Conservation (phyloP, 164 flowering plant species). For the Cinnamomum chago region DNA sequence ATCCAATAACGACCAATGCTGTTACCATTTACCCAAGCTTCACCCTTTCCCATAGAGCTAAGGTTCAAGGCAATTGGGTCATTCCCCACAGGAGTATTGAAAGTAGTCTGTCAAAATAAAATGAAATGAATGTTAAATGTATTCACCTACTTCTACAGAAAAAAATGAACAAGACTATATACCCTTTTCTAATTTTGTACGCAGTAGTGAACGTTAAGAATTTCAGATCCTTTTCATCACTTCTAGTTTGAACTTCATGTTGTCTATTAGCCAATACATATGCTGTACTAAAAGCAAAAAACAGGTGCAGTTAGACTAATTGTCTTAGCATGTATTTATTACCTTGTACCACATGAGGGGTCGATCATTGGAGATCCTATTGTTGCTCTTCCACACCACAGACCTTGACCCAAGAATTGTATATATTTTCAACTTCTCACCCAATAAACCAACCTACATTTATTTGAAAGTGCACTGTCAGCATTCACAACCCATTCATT, state of each 20-base stretch:
- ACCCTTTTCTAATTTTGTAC: not conserved
- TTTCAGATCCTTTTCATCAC: not conserved
- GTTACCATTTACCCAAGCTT: conserved; percentile 71
- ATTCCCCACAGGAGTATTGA: conserved; percentile 50
- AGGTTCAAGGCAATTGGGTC: conserved; percentile 55
- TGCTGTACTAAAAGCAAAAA: not conserved
- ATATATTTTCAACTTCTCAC: conserved; percentile 36
- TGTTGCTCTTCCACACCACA: conserved; percentile 29
- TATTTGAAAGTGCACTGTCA: not conserved
- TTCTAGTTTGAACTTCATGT: not conserved
- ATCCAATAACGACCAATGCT: conserved; percentile 80
- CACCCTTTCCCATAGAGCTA: conserved; percentile 68
- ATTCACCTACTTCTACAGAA: not conserved
- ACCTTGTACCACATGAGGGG: conserved; percentile 61
- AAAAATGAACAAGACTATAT: not conserved
- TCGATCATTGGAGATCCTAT: conserved; percentile 11
- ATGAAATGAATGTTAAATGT: not conserved
- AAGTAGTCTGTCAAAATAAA: conserved; percentile 30
- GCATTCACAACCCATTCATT: not conserved
- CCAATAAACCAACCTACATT: conserved; percentile 43
- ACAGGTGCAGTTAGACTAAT: not conserved
- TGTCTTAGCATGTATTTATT: not conserved
- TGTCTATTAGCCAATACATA: not conserved
- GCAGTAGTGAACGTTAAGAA: not conserved
- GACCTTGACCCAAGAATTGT: conserved; percentile 12